Evolutionary conservation across 2,329 filamentous ascomycete species (phyloP).

Genomic region (Curvularia verruculosa): DNA sequence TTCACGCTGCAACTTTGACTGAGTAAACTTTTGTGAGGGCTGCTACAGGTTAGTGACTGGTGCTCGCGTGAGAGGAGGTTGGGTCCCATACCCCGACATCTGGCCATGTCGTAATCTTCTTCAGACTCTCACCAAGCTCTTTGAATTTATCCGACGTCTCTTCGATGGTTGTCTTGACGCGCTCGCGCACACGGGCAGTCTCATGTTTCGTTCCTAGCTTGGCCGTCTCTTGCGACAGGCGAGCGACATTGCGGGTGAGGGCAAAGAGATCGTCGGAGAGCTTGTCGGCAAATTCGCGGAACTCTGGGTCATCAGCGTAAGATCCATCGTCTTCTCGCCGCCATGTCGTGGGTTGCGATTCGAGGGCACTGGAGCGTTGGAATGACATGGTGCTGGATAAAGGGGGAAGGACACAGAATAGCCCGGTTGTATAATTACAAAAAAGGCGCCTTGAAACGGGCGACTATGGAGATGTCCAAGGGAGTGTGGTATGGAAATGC

Average conservation of each 20-base stretch:
- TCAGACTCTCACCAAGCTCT: constrained; percentile 89
- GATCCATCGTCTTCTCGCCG: constrained; percentile 72
- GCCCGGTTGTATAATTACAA: too few species aligned
- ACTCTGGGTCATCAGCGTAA: constrained; percentile 92
- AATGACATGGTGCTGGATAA: constrained; percentile 73
- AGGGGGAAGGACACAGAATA: background rate
- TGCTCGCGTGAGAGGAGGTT: background rate
- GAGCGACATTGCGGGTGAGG: constrained; percentile 84
- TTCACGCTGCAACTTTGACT: constrained; percentile 91
- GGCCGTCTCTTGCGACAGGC: constrained; percentile 81
- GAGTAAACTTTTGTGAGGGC: constrained; percentile 95
- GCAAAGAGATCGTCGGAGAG: constrained; percentile 89
- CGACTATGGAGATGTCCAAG: constrained; percentile 11
- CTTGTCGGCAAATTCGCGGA: constrained; percentile 79
- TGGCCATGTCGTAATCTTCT: constrained; percentile 80
- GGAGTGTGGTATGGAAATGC: constrained; percentile 17
- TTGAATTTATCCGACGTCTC: constrained; percentile 88
- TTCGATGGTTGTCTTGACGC: constrained; percentile 85
- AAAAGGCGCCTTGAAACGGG: background rate
- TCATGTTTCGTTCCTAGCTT: constrained; percentile 90
- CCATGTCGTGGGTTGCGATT: constrained; percentile 74
- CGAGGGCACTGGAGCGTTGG: constrained; percentile 81
- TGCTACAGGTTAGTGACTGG: constrained; percentile 48
- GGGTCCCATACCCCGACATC: constrained; percentile 72
- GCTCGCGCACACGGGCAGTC: constrained; percentile 86